Base-by-base conservation (phyloP, 768 basidiomycete species). In the Boletus subcaerulescens region DNA sequence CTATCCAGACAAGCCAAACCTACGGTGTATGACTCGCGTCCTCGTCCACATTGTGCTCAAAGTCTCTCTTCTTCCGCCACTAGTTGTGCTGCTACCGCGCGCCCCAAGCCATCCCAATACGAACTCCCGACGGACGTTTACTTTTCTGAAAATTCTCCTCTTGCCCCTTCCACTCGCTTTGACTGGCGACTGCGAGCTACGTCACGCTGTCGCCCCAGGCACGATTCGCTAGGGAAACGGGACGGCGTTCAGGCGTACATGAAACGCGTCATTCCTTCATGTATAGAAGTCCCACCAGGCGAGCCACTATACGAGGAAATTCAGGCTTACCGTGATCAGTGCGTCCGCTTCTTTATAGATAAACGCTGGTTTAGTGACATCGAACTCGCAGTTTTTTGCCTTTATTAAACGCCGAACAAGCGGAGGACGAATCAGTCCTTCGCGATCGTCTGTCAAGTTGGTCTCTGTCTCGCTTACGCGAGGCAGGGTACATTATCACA, bases 401-500 rank as follows among this genome's bases (percentile, higher is more conserved):
- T 1, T 56, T 83, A 8, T 60, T 82, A 9, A 67, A 75, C 11
- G 75, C 79, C 13, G 91, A 93, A 69, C 84, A 86, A 65, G 76
- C 74, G 1, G 83, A 89, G 61, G 82, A 80, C 38, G 83, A 86
- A 57, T 77, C 77, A 2, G 75, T 81, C 1, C 65, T 89, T 22
- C 76, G 76, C 47, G 76, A 87, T 56, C 82, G 91, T 35, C 76
- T 93, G 15, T 75, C 82, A 1, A 80, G 77, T 15, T 92, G 91
- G 91, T 75, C 81, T 12, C 52, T 86, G 5, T 73, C 77, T 26
- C 77, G 80, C 20, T 72, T 93, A 41, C 71, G 77, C 58, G 73
- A 79, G n/a, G 86, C 87, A 60, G 91, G 91, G 0, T 92, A 90
- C 62, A 81, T 84, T 48, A 63, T 93, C 32, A 85, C 83, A 0